These are phyloP conservation scores for Forsythia suspensa DNA, from an alignment of 257 asterid species.

Conservation along the genomic window DNA sequence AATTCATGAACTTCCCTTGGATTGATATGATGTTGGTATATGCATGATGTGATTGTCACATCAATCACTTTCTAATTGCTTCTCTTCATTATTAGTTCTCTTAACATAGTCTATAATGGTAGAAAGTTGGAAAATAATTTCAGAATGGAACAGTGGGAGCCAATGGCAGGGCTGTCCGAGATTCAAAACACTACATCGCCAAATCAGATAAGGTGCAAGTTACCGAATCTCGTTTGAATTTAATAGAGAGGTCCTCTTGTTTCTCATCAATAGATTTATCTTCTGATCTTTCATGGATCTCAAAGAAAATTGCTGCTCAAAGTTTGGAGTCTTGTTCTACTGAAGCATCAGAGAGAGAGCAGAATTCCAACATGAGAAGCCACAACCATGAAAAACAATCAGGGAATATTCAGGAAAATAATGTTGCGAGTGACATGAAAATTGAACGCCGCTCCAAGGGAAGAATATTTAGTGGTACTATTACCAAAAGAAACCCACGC, in stretches of 20 bases:
- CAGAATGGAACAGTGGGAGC: slow-evolving; percentile 50
- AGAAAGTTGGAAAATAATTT: slow-evolving; percentile 23
- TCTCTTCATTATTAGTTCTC: slow-evolving; percentile 7
- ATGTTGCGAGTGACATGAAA: slow-evolving; percentile 25
- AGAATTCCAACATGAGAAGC: slow-evolving; percentile 19
- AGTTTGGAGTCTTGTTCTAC: slow-evolving; percentile 30
- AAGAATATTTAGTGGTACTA: slow-evolving; percentile 15
- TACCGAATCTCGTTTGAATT: neutral
- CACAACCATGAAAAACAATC: slow-evolving; percentile 20
- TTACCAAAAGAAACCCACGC: slow-evolving; percentile 19
- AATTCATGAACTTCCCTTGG: neutral
- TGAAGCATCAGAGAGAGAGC: slow-evolving; percentile 19
- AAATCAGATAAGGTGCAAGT: slow-evolving; percentile 42
- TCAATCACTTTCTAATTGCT: neutral
- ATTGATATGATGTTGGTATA: neutral
- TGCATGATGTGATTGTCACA: neutral
- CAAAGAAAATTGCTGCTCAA: slow-evolving; percentile 38
- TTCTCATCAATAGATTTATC: slow-evolving; percentile 60
- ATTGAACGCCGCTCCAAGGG: slow-evolving; percentile 22
- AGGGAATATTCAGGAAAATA: slow-evolving; percentile 21
- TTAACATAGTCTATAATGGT: slow-evolving; percentile 16
- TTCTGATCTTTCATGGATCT: slow-evolving; percentile 59
- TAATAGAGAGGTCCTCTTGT: slow-evolving; percentile 32
- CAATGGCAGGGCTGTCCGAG: slow-evolving; percentile 29
- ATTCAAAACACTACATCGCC: slow-evolving; percentile 24